Evolutionary conservation across 208 protist genomes (phyloP), one percentile per base, ranked within the genome.

Genomic region (Kentomonas sorsogonicus): DNA sequence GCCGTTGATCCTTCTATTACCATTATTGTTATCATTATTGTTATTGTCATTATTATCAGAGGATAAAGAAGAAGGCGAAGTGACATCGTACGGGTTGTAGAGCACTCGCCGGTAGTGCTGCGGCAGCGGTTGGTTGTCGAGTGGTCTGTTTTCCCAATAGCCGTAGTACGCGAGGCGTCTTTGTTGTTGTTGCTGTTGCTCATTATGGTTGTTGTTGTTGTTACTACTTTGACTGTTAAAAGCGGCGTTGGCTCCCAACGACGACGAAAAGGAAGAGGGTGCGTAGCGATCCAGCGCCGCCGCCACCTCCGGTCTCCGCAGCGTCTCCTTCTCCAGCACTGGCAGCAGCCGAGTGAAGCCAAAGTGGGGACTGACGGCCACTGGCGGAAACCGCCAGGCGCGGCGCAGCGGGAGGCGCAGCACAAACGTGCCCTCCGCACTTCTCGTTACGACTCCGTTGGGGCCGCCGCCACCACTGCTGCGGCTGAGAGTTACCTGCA

Each of bases 101-200:
- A 25, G 22, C 26, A 83, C 62, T 10, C 52, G 63, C 29, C 66
- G 33, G 18, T 38, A 5, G 3, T 50, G 18, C 67, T 83, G 74
- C 25, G 74, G 73, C 10, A 79, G 46, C 25, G 65, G 74, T 66
- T 89, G 77, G 34, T 83, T 78, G 3, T 53, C 9, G n/a, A 74
- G 41, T 15, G 77, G 74, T 1, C 55, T 61, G 61, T 86, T 80
- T 50, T 76, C 66, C 80, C 80, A 92, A 67, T 81, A 85, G 31
- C 78, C 78, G 47, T 74, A 58, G 67, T 91, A 86, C 34, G 46
- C 20, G 20, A 75, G 43, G 0, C 54, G 40, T 20, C 31, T 56
- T 31, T 47, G n/a, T 6, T 1, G 46, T 20, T 9, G 25, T 26
- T 45, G 9, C 47, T n/a, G 11, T 34, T 31, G 22, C 20, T 5